Base-by-base conservation (phyloP, 2,329 filamentous ascomycete species). In the Fusarium sterilihyphosum region DNA sequence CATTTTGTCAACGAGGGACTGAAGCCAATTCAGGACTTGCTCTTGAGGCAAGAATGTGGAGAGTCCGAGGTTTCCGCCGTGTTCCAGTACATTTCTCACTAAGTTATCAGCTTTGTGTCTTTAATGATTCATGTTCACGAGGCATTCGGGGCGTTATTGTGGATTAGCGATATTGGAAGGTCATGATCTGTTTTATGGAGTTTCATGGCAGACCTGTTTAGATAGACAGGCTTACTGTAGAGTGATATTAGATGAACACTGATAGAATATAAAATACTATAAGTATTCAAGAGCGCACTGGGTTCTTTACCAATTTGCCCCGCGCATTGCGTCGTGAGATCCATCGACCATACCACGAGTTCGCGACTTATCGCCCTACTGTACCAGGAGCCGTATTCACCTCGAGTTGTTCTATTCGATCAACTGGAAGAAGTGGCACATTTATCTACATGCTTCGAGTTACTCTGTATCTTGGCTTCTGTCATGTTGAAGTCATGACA, bases 81-180 rank as follows among this genome's bases (percentile, higher is more conserved):
- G 40, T 99, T 99, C 82, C 96, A 99, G 87, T 99, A 98, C 83
- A 98, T 99, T 79, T 98, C 95, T 76, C 96, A 98, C 78, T 90
- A 76, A 74, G 26, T 16, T 46, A n/a, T 18, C n/a, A 37, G 38
- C 38, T 38, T 35, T 41, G 29, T 58, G 49, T 49, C n/a, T 73
- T 52, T 54, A 26, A 71, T 57, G 61, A 61, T 71, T 65, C 26
- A 76, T 60, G 65, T 65, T 67, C 40, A 66, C 40, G 50, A 59
- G 43, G 56, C 49, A 61, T 58, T 58, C 49, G 38, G 33, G 73
- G 70, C 66, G 73, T 73, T 73, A 20, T 75, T 43, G 29, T 37
- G 40, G 68, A 59, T 61, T 75, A 26, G 58, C 29, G 67, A 58
- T 29, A 43, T 67, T 35, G 18, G 26, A 41, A 37, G 46, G 31